Evolutionary conservation across 2,329 filamentous ascomycete species (phyloP).

Genomic region (Boeremia exigua): DNA sequence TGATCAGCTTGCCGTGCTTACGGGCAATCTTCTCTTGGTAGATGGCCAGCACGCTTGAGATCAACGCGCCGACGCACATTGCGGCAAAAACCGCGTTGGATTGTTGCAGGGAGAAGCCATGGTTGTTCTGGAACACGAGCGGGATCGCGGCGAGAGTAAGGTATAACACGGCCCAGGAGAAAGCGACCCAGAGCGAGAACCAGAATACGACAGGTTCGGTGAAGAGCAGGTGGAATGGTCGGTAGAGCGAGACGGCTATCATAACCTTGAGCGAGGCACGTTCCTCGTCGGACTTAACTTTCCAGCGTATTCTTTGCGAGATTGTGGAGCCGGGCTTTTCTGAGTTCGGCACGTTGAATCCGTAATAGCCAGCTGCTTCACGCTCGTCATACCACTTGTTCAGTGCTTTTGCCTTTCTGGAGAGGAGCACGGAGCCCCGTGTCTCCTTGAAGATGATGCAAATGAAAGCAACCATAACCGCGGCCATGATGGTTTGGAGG

Average conservation of each 20-base stretch:
- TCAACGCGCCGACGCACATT: slow-evolving; percentile 69
- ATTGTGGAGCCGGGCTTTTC: slow-evolving; percentile 34
- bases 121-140: slow-evolving; percentile 72
- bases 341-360: slow-evolving; percentile 55
- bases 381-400: slow-evolving; percentile 81
- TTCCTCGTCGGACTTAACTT: slow-evolving; percentile 79
- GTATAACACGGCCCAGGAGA: slow-evolving; percentile 89
- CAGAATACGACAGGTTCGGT: slow-evolving; percentile 82
- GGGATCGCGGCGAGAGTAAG: slow-evolving; percentile 82
- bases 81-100: slow-evolving; percentile 75
- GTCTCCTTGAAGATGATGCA: slow-evolving; percentile 80
- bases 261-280: slow-evolving; percentile 70
- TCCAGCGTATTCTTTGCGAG: slow-evolving; percentile 73
- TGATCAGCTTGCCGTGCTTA: slow-evolving; percentile 48
- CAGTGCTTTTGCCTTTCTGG: slow-evolving; percentile 72
- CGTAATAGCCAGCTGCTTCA: slow-evolving; percentile 68
- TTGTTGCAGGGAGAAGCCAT: slow-evolving; percentile 71
- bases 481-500: slow-evolving; percentile 76
- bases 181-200: slow-evolving; percentile 89
- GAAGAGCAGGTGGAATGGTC: slow-evolving; percentile 78
- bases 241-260: slow-evolving; percentile 74
- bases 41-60: slow-evolving; percentile 73
- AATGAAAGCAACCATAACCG: slow-evolving; percentile 67
- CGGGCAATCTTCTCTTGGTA: slow-evolving; percentile 72
- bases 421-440: slow-evolving; percentile 78